These are phyloP conservation scores for Eutypella sp. DNA, from an alignment of 2,329 filamentous ascomycete species.

Conservation along the genomic window DNA sequence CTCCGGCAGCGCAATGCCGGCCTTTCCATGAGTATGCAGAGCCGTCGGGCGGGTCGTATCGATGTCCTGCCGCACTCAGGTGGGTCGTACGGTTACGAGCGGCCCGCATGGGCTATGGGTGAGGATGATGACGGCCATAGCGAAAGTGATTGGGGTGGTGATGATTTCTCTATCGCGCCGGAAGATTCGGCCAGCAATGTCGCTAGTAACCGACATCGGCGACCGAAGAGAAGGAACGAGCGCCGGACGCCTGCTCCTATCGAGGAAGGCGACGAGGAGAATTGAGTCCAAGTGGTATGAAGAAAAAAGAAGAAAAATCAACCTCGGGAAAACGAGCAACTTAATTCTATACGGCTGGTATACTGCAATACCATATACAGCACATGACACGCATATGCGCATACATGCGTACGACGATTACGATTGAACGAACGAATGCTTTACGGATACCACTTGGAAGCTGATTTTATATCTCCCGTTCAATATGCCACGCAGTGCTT, in stretches of 20 bases:
- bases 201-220: slow-evolving; percentile 61
- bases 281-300: slow-evolving; percentile 6
- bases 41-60: slow-evolving; percentile 45
- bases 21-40: slow-evolving; percentile 60
- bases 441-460: not conserved
- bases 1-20: slow-evolving; percentile 80
- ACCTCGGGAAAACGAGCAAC: not conserved
- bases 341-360: not conserved
- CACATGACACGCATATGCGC: not conserved
- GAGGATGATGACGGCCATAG: slow-evolving; percentile 43
- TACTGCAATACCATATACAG: too few relatives aligned
- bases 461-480: too few relatives aligned
- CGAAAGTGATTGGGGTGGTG: slow-evolving; percentile 55
- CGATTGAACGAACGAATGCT: not conserved
- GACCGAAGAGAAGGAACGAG: slow-evolving; percentile 64
- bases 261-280: slow-evolving; percentile 59
- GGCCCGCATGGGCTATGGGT: slow-evolving; percentile 40
- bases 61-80: slow-evolving; percentile 50
- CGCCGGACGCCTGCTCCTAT: slow-evolving; percentile 68
- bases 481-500: too few relatives aligned
- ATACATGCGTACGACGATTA: not conserved
- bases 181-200: slow-evolving; percentile 82
- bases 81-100: slow-evolving; percentile 43
- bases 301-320: not conserved
- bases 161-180: slow-evolving; percentile 58